Evolutionary conservation across 768 basidiomycete species (phyloP).

Genomic region (Rhizopogon vinicolor): DNA sequence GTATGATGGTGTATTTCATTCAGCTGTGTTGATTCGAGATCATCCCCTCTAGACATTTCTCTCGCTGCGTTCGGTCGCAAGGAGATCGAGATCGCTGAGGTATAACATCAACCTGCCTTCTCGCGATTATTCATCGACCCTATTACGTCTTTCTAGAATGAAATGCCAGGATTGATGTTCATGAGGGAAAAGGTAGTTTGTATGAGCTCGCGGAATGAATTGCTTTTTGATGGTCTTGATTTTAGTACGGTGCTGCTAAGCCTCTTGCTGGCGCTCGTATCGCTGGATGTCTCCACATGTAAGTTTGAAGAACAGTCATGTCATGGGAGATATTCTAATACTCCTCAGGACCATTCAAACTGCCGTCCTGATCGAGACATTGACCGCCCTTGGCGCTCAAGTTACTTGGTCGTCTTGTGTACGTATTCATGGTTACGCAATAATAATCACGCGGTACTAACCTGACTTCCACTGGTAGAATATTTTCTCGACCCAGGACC

Average conservation of each 20-base stretch:
- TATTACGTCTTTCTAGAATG: conserved; percentile 48
- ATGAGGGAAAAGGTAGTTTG: conserved; percentile 74
- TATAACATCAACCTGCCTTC: conserved; percentile 30
- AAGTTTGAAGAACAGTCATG: conserved; percentile 17
- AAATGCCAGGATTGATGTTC: conserved; percentile 96
- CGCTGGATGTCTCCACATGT: conserved; percentile 98
- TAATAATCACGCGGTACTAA: background rate
- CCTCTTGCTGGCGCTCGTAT: conserved; percentile 94
- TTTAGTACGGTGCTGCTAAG: conserved; percentile 70
- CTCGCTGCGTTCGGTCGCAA: conserved; percentile 99
- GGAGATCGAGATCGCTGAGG: conserved; percentile 99
- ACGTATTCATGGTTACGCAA: conserved; percentile 24
- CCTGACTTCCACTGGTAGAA: conserved; percentile 48
- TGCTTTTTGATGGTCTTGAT: conserved; percentile 2
- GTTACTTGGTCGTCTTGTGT: conserved; percentile 99
- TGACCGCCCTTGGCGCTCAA: conserved; percentile 92
- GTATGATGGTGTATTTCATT: conserved; percentile 31
- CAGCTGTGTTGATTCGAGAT: conserved; percentile 1
- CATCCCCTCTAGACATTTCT: conserved; percentile 63
- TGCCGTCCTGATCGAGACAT: conserved; percentile 97
- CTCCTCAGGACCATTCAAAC: conserved; percentile 90
- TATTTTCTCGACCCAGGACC: conserved; percentile 99
- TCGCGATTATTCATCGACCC: conserved; percentile 4
- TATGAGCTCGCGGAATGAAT: background rate
- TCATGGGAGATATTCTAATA: conserved; percentile 1